Evolutionary conservation across 805 yeast genomes (phyloP), one percentile per base, ranked within the genome.

Genomic region (Candida montana): DNA sequence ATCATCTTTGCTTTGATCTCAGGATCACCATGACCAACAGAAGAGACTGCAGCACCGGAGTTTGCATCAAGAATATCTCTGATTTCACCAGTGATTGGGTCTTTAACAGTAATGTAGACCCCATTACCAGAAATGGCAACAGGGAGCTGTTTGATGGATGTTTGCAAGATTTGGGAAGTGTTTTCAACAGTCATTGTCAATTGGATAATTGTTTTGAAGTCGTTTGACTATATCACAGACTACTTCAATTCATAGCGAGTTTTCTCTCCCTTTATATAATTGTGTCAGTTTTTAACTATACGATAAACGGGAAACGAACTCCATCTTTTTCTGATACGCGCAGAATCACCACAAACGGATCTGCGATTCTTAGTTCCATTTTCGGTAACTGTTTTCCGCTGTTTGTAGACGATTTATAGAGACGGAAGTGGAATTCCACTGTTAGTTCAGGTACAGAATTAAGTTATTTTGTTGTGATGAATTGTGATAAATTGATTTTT

Each of bases 41-140:
- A 64, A n/a, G 69, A 68, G 31, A 72, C 77, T 17, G 77, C 75
- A 16, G 77, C 77, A 49, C 77, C 76, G 4, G 75, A 69, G 54
- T 59, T 58, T 19, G 69, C 74, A 47, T 72, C 77, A 24, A 69
- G 48, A 13, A 67, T 52, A 37, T 55, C 61, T 18, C 40, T 57
- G 35, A 46, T 42, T 35, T 58, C 59, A n/a, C 64, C 64, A 16
- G 71, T 59, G 9, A 45, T 50, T 23, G 69, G 65, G 48, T 68
- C 69, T 39, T 52, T 60, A 20, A 66, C 57, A 6, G 60, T 57
- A 47, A 71, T 54, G 45, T 54, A 54, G 36, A 56, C 44, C 21
- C 75, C 75, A 23, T 60, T 52, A 35, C 72, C 74, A 3, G 46
- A 51, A n/a, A 65, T 42, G n/a, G 60, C 65, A 33, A 54, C 50